These are phyloP conservation scores for Scheffersomyces ergatensis DNA, from an alignment of 805 yeast species.

Conservation along the genomic window DNA sequence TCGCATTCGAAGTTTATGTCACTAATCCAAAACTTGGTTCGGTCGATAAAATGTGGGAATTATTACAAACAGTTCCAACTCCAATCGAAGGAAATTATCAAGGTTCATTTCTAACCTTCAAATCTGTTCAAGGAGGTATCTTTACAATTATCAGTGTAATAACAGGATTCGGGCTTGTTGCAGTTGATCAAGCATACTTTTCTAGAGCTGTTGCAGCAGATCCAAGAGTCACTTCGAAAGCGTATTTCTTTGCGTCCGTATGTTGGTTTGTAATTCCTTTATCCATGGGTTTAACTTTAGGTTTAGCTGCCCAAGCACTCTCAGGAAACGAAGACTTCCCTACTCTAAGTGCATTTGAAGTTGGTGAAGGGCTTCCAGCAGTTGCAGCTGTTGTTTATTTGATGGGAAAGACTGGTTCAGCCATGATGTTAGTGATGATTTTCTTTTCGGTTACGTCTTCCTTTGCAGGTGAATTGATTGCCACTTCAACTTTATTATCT, in stretches of 20 bases:
- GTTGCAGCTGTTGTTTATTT: constrained; percentile 17
- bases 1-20: constrained; percentile 16
- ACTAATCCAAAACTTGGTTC: constrained; percentile 19
- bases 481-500: constrained; percentile 32
- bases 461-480: constrained; percentile 40
- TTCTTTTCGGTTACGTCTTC: constrained; percentile 43
- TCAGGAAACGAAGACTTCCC: constrained; percentile 17
- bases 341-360: constrained; percentile 12
- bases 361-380: constrained; percentile 18
- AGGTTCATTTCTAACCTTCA: constrained; percentile 14
- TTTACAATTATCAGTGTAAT: constrained; percentile 18
- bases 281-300: constrained; percentile 25
- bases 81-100: constrained; percentile 13
- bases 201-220: constrained; percentile 25
- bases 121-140: constrained; percentile 17
- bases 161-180: constrained; percentile 21
- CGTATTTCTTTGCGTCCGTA: constrained; percentile 21
- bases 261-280: constrained; percentile 26
- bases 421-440: constrained; percentile 26
- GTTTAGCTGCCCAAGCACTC: constrained; percentile 37
- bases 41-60: constrained; percentile 21
- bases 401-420: constrained; percentile 26
- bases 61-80: constrained; percentile 12
- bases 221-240: constrained; percentile 16
- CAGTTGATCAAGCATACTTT: constrained; percentile 22